These are phyloP conservation scores for Myxozyma neotropica DNA, from an alignment of 805 yeast genomes.

Conservation along the genomic window DNA sequence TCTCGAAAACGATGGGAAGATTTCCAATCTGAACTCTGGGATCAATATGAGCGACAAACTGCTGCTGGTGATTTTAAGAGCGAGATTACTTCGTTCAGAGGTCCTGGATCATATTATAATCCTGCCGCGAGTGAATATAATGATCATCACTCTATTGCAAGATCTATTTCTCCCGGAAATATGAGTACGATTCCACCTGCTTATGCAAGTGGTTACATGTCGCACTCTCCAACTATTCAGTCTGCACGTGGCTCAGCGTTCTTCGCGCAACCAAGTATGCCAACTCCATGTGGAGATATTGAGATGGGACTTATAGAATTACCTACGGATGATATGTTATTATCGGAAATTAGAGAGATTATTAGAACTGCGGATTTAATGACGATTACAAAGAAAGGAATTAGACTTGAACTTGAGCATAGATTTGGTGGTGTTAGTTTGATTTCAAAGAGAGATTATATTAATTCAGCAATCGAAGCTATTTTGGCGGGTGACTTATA, in stretches of 20 bases:
- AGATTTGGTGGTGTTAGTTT: conserved; percentile 43
- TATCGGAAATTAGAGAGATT: conserved; percentile 45
- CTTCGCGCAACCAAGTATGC: conserved; percentile 14
- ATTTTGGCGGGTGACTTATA: conserved; percentile 46
- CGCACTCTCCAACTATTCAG: neutral
- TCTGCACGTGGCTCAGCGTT: conserved; percentile 4
- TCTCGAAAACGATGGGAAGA: conserved; percentile 62
- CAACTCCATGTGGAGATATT: conserved; percentile 24
- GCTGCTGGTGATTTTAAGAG: conserved; percentile 16
- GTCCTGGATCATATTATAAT: conserved; percentile 16
- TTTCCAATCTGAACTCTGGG: conserved; percentile 55
- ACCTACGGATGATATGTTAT: conserved; percentile 45
- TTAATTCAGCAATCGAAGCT: conserved; percentile 47
- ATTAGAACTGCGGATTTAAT: conserved; percentile 45
- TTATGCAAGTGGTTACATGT: neutral
- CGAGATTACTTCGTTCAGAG: conserved; percentile 13
- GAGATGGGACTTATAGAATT: conserved; percentile 38
- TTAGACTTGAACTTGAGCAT: conserved; percentile 44
- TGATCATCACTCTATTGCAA: conserved; percentile 8
- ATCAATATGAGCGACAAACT: conserved; percentile 31
- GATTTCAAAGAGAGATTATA: conserved; percentile 43
- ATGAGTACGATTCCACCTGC: neutral
- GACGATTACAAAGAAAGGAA: conserved; percentile 45
- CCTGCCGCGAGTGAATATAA: conserved; percentile 13
- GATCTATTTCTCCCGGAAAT: conserved; percentile 8